Percentiles rank a stretch among this genome's conserved stretches.
phyloP scores from a whole-genome alignment of 768 basidiomycete species.

The Mycena pura region DNA sequence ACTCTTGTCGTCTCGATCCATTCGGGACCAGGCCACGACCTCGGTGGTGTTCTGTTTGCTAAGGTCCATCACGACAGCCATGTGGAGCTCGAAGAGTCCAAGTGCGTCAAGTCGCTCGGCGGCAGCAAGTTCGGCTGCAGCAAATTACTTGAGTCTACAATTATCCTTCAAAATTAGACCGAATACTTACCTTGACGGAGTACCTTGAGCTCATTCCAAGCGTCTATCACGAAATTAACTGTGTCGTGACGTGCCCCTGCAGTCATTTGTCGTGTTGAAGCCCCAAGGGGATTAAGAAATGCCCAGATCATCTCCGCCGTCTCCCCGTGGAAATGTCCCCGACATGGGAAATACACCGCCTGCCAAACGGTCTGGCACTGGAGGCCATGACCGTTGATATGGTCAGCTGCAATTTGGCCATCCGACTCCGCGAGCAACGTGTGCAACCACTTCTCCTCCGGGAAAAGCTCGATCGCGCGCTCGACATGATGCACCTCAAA shows the following conservation, averaged over 20 bases:
- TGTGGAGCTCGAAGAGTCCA: slow-evolving; percentile 5
- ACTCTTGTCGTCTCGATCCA: background rate
- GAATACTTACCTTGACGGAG: background rate
- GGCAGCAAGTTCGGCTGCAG: background rate
- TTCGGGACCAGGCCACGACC: background rate
- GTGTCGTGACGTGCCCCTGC: background rate
- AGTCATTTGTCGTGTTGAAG: slow-evolving; percentile 9
- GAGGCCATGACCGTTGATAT: slow-evolving; percentile 1
- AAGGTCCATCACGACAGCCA: background rate
- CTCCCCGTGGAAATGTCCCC: slow-evolving; percentile 9
- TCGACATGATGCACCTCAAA: too few species aligned
- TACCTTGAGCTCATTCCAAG: slow-evolving; percentile 1
- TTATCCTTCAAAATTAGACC: too few species aligned
- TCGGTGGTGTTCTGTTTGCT: background rate
- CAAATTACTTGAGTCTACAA: background rate
- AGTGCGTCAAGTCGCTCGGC: slow-evolving; percentile 6
- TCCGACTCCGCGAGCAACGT: background rate
- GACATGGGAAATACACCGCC: slow-evolving; percentile 2
- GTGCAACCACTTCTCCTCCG: slow-evolving; percentile 1
- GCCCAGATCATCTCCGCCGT: too few species aligned
- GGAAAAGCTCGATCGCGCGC: too few species aligned
- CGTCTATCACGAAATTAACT: slow-evolving; percentile 7
- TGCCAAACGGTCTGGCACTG: slow-evolving; percentile 2
- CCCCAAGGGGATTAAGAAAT: too few species aligned
- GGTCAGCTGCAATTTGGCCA: slow-evolving; percentile 10